Evolutionary conservation across 2,329 filamentous ascomycete genomes (phyloP), one percentile per base, ranked within the genome.

Genomic region (Coniochaeta sp.): DNA sequence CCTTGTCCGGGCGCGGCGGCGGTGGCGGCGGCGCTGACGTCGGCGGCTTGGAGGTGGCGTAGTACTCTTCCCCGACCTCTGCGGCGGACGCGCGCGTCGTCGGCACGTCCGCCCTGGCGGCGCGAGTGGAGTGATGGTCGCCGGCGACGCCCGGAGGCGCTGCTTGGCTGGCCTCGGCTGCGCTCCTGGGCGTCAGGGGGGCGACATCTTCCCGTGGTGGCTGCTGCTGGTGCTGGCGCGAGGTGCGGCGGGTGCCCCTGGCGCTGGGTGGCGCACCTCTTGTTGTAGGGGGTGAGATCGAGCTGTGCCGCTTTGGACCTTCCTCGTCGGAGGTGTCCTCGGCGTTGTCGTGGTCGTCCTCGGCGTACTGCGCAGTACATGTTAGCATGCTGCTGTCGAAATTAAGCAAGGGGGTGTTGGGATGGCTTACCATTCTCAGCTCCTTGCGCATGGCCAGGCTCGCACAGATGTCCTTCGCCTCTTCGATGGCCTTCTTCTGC

Each of bases 381-480:
- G 52, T 63, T 52, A 62, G 60, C 8, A 42, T 26, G 22, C 24
- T 26, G 34, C 28, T 28, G 24, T 34, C 19, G 16, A 17, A 14
- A 5, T 16, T 40, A 1, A 36, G 16, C 2, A 10, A 0, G 16
- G 8, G 16, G 3, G 1, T 0, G 14, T 2, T 2, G 1, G 17
- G n/a, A 32, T 28, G 7, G 57, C 60, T 59, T 61, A 65, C 65
- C 57, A 66, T 66, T 59, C 79, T 72, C 19, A 82, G 64, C 62
- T 82, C 79, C 63, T 80, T 81, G 42, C 80, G 73, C 79, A 82
- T 81, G 8, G 80, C 79, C 17, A 82, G 70, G 60, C 73, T 74
- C 47, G 79, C 78, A 62, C 79, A 81, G 24, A 81, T 76, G 56
- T 75, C 76, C 58, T 75, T 75, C 30, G 79, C 79, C 62, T 81